Base-by-base conservation (phyloP, 2,329 filamentous ascomycete species). In the Coleophoma cylindrospora region DNA sequence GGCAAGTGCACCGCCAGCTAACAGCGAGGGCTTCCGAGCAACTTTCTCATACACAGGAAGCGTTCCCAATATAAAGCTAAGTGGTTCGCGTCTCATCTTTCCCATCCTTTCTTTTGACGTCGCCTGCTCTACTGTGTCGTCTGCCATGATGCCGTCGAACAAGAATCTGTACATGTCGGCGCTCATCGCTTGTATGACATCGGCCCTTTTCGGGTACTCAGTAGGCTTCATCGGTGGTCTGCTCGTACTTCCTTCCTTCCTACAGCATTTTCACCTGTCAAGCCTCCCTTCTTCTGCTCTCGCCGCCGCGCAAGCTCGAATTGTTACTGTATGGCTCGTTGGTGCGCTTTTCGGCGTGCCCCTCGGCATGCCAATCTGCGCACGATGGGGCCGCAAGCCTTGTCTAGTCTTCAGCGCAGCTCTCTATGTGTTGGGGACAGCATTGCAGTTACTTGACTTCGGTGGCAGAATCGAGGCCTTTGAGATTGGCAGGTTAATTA, bases 211-310 rank as follows among this genome's bases (percentile, higher is more conserved):
- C n/a, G 53, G 53, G 7, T 50, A 49, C 33, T 44, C 41, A 15
- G 45, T 50, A 12, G 53, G 53, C 33, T 50, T 52, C 34, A 55
- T 55, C 37, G 53, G 53, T 15, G 51, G 51, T 17, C 37, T 53
- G 37, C 40, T 55, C 22, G 48, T 50, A 10, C 40, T 54, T 14
- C 49, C 49, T 22, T 47, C 38, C n/a, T 49, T 48, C 40, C 45
- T 45, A 15, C n/a, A 15, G 10, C 41, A 52, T 33, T 52, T 49
- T 40, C 27, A 38, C n/a, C 43, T 49, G n/a, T 32, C 32, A n/a
- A 3, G 4, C 15, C 47, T 49, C 15, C 21, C 46, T 2, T 15
- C 43, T 19, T 37, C 41, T 12, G 36, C 34, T 17, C 45, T 48
- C n/a, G 48, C 51, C 3, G 36, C 49, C 10, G 43, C 49, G 8